Evolutionary conservation across 2,329 filamentous ascomycete species (phyloP).

Genomic region (Cyclaneusma minus): DNA sequence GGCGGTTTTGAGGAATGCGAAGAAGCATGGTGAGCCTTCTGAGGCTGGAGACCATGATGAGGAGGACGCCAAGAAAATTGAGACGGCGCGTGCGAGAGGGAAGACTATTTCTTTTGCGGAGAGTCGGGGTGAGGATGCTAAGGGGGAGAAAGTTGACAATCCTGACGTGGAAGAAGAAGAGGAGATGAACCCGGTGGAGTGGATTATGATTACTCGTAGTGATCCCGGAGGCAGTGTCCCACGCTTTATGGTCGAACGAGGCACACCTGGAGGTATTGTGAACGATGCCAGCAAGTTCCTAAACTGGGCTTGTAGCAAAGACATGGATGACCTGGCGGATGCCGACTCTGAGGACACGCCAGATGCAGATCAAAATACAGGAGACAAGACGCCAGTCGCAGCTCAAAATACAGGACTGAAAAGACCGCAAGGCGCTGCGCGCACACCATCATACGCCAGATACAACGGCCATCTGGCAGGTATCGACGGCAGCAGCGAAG

Average conservation of each 20-base stretch:
- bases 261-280: slow-evolving; percentile 50
- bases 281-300: slow-evolving; percentile 52
- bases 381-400: background rate
- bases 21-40: slow-evolving; percentile 9
- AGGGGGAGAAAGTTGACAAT: slow-evolving; percentile 19
- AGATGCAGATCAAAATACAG: slow-evolving; percentile 3
- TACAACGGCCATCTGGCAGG: slow-evolving; percentile 15
- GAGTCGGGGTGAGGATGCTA: slow-evolving; percentile 20
- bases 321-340: slow-evolving; percentile 14
- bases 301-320: slow-evolving; percentile 43
- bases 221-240: slow-evolving; percentile 61
- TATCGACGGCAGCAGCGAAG: slow-evolving; percentile 6
- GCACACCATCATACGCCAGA: slow-evolving; percentile 24
- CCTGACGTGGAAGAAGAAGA: slow-evolving; percentile 18
- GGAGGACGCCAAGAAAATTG: slow-evolving; percentile 3
- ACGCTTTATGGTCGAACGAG: slow-evolving; percentile 56
- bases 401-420: background rate
- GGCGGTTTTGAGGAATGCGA: slow-evolving; percentile 26
- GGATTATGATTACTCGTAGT: slow-evolving; percentile 60
- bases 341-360: slow-evolving; percentile 8
- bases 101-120: slow-evolving; percentile 25
- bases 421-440: background rate
- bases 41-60: slow-evolving; percentile 9
- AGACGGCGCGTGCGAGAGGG: slow-evolving; percentile 17
- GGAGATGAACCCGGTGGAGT: slow-evolving; percentile 51